A percentile compares a stretch with the other conserved stretches of the same genome.
These are phyloP conservation scores for Turnera subulata DNA, from an alignment of 345 rosid genomes.

Conservation along the genomic window DNA sequence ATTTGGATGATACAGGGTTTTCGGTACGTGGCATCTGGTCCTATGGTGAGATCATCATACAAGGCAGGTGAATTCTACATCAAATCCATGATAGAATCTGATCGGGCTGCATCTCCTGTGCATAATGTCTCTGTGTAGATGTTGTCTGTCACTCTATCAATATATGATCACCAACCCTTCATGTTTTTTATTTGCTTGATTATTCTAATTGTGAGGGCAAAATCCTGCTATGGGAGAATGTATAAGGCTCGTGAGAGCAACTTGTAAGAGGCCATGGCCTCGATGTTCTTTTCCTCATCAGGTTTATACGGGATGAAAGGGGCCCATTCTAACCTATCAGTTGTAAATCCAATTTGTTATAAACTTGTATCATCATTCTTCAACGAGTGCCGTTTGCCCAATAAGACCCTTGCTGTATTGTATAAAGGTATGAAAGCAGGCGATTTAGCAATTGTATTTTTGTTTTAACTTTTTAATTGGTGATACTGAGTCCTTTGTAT, in stretches of 20 bases:
- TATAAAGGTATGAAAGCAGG: too few relatives aligned
- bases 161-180: background rate
- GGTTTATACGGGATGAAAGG: slow-evolving; percentile 1
- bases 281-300: slow-evolving; percentile 1
- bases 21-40: slow-evolving; percentile 96
- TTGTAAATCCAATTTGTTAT: slow-evolving; percentile 22
- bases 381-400: too few relatives aligned
- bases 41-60: slow-evolving; percentile 98
- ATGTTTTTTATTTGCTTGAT: background rate
- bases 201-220: background rate
- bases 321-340: slow-evolving; percentile 6
- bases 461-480: too few relatives aligned
- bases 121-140: slow-evolving; percentile 16
- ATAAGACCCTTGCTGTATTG: too few relatives aligned
- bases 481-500: too few relatives aligned
- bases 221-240: background rate
- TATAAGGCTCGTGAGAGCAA: slow-evolving; percentile 1
- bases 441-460: too few relatives aligned
- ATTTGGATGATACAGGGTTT: slow-evolving; percentile 62
- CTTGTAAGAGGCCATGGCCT: background rate
- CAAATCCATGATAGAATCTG: slow-evolving; percentile 93
- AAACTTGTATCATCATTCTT: background rate
- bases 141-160: background rate
- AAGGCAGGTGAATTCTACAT: slow-evolving; percentile 98
- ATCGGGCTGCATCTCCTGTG: slow-evolving; percentile 60